phyloP scores from a whole-genome alignment of 1,284 basidiomycete genomes.

The Puccinia coronata region DNA sequence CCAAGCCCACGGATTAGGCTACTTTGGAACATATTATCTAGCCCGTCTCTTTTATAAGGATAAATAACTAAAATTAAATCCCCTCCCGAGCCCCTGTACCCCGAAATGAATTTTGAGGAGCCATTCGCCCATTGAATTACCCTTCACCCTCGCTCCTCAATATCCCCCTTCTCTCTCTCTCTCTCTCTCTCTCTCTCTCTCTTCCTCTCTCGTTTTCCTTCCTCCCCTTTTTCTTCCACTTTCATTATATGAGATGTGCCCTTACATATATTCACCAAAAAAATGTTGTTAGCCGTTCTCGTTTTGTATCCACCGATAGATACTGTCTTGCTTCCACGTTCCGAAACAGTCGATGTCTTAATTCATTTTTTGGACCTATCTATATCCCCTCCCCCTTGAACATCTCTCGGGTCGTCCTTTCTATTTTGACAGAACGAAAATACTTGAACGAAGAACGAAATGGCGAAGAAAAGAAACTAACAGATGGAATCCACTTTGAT shows the following conservation, averaged over 20 bases:
- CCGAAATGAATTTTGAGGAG: neutral
- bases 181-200: neutral
- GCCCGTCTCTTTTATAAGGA: slow-evolving; percentile 1
- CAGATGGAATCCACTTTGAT: too few species aligned
- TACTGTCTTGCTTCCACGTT: slow-evolving; percentile 2
- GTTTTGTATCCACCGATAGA: slow-evolving; percentile 25
- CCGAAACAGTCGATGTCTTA: slow-evolving; percentile 13
- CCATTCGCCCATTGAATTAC: neutral
- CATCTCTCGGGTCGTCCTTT: too few species aligned
- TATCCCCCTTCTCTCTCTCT: too few species aligned
- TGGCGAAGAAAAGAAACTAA: too few species aligned
- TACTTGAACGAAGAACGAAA: too few species aligned
- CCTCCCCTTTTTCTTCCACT: neutral
- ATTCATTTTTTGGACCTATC: neutral
- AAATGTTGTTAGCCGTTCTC: neutral
- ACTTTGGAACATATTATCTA: neutral
- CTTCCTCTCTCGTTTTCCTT: neutral
- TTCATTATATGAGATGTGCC: neutral
- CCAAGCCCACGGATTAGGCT: neutral
- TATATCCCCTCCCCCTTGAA: neutral
- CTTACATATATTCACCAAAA: neutral
- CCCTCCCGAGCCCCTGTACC: neutral
- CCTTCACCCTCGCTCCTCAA: neutral
- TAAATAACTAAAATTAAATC: too few species aligned
- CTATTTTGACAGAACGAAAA: too few species aligned